A percentile compares a stretch with the other conserved stretches of the same genome.
Evolutionary conservation across 148 eudicot species (phyloP).

Genomic region (Camellia sinensis): DNA sequence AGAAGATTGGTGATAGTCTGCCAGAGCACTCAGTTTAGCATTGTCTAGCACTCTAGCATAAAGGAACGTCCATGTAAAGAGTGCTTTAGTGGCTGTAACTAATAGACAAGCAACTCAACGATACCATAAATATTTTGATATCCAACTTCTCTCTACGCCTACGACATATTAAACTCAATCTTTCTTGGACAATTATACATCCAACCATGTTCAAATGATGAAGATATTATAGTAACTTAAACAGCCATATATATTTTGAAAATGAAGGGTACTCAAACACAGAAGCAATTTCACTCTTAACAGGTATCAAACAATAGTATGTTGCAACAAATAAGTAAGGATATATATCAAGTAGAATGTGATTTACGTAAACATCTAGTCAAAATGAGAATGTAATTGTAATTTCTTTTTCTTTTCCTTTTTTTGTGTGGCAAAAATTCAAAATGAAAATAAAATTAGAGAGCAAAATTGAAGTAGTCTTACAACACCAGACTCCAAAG

Average conservation of each 20-base stretch:
- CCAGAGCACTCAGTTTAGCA: no score
- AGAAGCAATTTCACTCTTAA: background rate
- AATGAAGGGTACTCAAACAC: background rate
- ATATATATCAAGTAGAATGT: background rate
- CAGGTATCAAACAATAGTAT: background rate
- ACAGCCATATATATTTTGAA: background rate
- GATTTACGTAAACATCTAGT: background rate
- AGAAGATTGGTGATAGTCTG: no score
- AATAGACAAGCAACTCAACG: background rate
- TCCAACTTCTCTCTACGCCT: background rate
- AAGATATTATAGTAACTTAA: background rate
- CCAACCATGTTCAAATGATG: background rate
- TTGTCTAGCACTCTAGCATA: no score
- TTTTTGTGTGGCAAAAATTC: no score
- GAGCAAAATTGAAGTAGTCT: constrained; percentile 16
- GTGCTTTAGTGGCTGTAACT: no score
- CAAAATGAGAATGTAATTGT: background rate
- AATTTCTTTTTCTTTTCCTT: no score
- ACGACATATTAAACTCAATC: background rate
- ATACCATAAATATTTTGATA: background rate
- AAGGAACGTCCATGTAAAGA: no score
- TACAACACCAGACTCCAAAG: constrained; percentile 86
- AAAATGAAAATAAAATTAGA: background rate
- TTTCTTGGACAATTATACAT: background rate
- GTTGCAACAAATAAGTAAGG: background rate